Conservation (phyloP, 805 yeast species). For the Metschnikowia amazonensis region DNA sequence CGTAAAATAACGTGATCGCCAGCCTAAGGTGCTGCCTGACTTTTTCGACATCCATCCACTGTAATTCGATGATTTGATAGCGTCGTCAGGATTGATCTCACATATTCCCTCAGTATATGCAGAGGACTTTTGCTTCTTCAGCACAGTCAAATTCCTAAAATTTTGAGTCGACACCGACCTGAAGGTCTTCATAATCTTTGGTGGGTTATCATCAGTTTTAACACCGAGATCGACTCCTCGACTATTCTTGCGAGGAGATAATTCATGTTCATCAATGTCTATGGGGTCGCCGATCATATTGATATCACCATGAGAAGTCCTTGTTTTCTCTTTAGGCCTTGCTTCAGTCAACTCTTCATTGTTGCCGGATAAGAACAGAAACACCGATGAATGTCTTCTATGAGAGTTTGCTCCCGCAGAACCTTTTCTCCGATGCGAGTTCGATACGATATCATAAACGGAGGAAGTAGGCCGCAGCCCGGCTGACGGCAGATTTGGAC, state of each 20-base stretch:
- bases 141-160: conserved; percentile 41
- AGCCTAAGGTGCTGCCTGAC: conserved; percentile 72
- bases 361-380: conserved; percentile 45
- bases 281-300: conserved; percentile 18
- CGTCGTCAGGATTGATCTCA: conserved; percentile 67
- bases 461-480: conserved; percentile 46
- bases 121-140: conserved; percentile 62
- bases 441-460: conserved; percentile 44
- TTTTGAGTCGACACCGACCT: conserved; percentile 54
- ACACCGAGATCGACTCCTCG: conserved; percentile 33
- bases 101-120: conserved; percentile 89
- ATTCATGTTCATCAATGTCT: conserved; percentile 31
- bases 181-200: conserved; percentile 43
- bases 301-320: conserved; percentile 9
- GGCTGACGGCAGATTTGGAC: conserved; percentile 4
- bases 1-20: conserved; percentile 85
- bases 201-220: conserved; percentile 9
- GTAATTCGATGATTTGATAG: conserved; percentile 68
- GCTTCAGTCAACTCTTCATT: conserved; percentile 19
- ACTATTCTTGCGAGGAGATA: conserved; percentile 35
- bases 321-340: conserved; percentile 1
- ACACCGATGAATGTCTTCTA: conserved; percentile 58
- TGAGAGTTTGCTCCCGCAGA: conserved; percentile 37
- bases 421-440: conserved; percentile 26
- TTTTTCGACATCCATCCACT: conserved; percentile 97